Conservation (phyloP, 2,329 filamentous ascomycete genomes). For the Colletotrichum chlorophyti region DNA sequence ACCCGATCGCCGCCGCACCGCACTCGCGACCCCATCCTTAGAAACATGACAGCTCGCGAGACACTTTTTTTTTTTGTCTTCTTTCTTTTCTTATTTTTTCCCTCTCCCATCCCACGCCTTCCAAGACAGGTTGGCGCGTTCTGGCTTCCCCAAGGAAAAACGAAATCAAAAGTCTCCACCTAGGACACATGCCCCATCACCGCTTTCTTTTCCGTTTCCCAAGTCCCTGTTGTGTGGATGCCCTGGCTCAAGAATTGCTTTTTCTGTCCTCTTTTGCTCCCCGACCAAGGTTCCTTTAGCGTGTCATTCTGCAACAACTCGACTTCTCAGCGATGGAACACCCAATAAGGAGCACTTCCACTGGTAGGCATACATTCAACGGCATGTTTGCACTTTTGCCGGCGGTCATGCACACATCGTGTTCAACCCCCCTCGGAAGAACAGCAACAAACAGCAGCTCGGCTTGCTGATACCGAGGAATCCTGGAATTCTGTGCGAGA, state of each 20-base stretch:
- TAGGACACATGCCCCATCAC: not conserved
- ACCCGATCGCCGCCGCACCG: no score
- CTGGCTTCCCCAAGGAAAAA: no score
- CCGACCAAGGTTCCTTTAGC: conserved; percentile 12
- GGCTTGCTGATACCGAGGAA: not conserved
- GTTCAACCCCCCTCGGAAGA: not conserved
- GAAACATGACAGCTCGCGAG: conserved; percentile 9
- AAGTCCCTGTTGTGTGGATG: not conserved
- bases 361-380: not conserved
- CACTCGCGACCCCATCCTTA: no score
- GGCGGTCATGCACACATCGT: not conserved
- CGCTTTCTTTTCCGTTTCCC: conserved; percentile 16
- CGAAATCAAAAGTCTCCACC: not conserved
- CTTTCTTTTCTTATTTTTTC: not conserved
- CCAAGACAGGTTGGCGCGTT: no score
- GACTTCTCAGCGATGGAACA: conserved; percentile 7
- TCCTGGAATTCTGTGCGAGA: not conserved
- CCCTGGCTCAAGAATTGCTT: conserved; percentile 10
- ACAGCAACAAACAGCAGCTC: not conserved
- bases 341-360: not conserved
- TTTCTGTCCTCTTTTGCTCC: not conserved
- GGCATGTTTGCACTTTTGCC: not conserved
- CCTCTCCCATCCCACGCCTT: no score
- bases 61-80: not conserved
- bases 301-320: conserved; percentile 26